A percentile compares a stretch with the other conserved stretches of the same genome.
Conservation (phyloP, 1,284 basidiomycete genomes). For the Xerocomus minutiporus region DNA sequence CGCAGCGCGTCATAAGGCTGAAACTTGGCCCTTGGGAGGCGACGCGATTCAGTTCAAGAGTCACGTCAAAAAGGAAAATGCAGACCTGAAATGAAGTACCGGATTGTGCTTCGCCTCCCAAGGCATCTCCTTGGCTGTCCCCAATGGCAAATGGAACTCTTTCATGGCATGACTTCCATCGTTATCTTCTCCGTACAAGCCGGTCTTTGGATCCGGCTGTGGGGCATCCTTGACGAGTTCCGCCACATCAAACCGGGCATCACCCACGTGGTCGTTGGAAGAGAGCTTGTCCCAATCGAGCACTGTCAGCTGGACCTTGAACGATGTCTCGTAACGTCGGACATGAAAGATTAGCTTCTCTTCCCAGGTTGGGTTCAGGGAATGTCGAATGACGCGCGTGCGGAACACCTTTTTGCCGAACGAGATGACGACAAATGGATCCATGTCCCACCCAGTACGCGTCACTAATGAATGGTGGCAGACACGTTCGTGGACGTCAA, state of each 20-base stretch:
- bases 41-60: constrained; percentile 7
- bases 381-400: constrained; percentile 85
- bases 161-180: constrained; percentile 53
- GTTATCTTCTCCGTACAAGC: constrained; percentile 55
- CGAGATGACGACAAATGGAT: constrained; percentile 92
- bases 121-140: constrained; percentile 49
- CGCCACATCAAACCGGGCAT: constrained; percentile 64
- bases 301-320: constrained; percentile 75
- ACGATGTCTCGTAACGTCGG: constrained; percentile 76
- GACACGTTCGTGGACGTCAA: constrained; percentile 5
- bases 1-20: constrained; percentile 91
- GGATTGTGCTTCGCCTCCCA: constrained; percentile 69
- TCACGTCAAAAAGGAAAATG: background rate
- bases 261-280: constrained; percentile 84
- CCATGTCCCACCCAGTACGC: constrained; percentile 90
- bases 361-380: constrained; percentile 89
- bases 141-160: constrained; percentile 58
- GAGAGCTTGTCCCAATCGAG: constrained; percentile 95
- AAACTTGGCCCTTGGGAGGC: constrained; percentile 74
- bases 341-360: constrained; percentile 97
- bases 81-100: constrained; percentile 55
- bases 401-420: constrained; percentile 98
- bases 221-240: constrained; percentile 72
- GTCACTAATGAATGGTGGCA: constrained; percentile 50
- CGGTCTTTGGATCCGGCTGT: constrained; percentile 67